Conservation (phyloP, 2,329 filamentous ascomycete genomes). For the Aureobasidium sp. region DNA sequence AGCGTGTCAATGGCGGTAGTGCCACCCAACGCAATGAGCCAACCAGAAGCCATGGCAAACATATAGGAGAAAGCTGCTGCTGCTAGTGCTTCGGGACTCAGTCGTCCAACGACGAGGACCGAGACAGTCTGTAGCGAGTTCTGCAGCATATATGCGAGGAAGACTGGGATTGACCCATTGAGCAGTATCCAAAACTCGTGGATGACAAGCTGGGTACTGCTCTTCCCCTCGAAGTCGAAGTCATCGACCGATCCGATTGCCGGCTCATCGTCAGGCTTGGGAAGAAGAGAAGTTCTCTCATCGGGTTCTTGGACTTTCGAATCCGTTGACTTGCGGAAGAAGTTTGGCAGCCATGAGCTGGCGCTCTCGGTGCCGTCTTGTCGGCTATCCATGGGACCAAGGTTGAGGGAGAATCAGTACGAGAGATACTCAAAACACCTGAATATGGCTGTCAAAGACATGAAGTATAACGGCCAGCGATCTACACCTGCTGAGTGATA, state of each 20-base stretch:
- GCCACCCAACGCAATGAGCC: conserved; percentile 78
- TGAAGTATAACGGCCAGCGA: background rate
- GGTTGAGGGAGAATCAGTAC: background rate
- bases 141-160: conserved; percentile 77
- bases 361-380: conserved; percentile 22
- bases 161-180: conserved; percentile 66
- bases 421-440: background rate
- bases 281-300: conserved; percentile 39
- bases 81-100: conserved; percentile 72
- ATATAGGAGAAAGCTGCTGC: conserved; percentile 85
- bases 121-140: conserved; percentile 80
- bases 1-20: conserved; percentile 82
- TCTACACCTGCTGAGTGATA: background rate
- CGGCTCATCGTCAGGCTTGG: conserved; percentile 30
- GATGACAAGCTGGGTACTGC: conserved; percentile 35
- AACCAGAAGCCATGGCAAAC: conserved; percentile 86
- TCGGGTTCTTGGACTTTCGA: conserved; percentile 23
- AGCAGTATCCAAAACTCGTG: conserved; percentile 62
- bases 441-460: background rate
- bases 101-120: conserved; percentile 70
- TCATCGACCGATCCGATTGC: conserved; percentile 31
- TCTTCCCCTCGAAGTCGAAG: conserved; percentile 30
- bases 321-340: conserved; percentile 17
- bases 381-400: conserved; percentile 22
- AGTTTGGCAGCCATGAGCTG: conserved; percentile 24